Conservation (phyloP, 2,329 filamentous ascomycete species). For the Arthrinium puccinioides region DNA sequence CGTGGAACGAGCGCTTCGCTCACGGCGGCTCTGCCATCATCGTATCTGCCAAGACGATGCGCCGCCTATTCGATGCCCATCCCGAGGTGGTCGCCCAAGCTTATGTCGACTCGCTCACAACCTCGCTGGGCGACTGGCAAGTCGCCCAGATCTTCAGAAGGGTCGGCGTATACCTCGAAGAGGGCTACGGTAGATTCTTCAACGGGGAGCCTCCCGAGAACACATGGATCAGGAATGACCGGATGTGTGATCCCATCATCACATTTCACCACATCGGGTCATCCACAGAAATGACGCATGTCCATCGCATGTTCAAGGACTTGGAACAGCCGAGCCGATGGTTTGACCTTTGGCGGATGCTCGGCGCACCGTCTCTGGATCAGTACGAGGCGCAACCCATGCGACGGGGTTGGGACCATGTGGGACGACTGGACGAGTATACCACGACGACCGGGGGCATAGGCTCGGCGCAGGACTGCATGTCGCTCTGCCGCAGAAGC, state of each 20-base stretch:
- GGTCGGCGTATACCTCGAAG: not conserved
- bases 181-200: conserved; percentile 2
- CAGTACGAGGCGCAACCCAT: not conserved
- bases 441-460: not conserved
- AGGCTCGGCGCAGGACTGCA: not conserved
- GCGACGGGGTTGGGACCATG: not conserved
- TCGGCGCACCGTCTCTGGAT: not conserved
- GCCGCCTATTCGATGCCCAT: not conserved
- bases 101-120: not conserved
- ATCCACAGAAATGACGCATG: not conserved
- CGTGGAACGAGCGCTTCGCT: conserved; percentile 2
- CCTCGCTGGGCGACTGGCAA: not conserved
- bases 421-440: not conserved
- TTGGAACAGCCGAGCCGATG: not conserved
- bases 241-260: conserved; percentile 1
- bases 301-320: not conserved
- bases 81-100: not conserved
- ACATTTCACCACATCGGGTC: not conserved
- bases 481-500: not conserved
- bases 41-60: not conserved
- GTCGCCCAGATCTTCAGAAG: not conserved
- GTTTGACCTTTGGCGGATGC: conserved; percentile 2
- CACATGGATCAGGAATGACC: conserved; percentile 1
- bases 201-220: not conserved
- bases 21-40: conserved; percentile 1